Percentiles rank a stretch among this genome's conserved stretches.
phyloP scores from a whole-genome alignment of 2,329 filamentous ascomycete species.

The Paecilomyces niveus region DNA sequence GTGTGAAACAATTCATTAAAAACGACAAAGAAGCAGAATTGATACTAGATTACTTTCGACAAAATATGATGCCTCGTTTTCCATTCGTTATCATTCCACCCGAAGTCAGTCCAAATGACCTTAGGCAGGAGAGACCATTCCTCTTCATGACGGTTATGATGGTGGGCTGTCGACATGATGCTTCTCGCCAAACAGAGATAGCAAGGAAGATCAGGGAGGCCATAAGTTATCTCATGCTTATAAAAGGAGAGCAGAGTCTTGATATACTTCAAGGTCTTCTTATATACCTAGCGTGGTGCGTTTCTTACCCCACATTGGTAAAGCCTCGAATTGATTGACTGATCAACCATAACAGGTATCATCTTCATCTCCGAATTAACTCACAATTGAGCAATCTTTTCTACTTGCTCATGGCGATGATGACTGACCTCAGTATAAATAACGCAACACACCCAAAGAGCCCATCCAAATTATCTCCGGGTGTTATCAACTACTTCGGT shows the following conservation, averaged over 20 bases:
- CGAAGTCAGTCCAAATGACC: conserved; percentile 9
- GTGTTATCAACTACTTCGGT: conserved; percentile 8
- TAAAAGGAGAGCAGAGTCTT: conserved; percentile 35
- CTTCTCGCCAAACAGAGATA: conserved; percentile 9
- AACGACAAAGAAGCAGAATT: conserved; percentile 7
- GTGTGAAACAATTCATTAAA: conserved; percentile 3
- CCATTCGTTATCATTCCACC: conserved; percentile 18
- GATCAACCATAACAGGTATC: conserved; percentile 1
- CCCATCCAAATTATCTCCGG: conserved; percentile 16
- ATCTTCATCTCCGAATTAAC: conserved; percentile 5
- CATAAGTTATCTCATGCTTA: conserved; percentile 36
- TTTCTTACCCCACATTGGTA: not conserved
- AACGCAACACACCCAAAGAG: conserved; percentile 19
- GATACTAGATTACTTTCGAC: conserved; percentile 6
- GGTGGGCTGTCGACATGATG: conserved; percentile 11
- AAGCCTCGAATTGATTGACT: not conserved
- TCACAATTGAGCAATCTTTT: conserved; percentile 47
- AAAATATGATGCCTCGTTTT: conserved; percentile 15
- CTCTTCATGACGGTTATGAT: conserved; percentile 14
- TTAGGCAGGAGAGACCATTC: conserved; percentile 15
- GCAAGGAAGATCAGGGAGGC: conserved; percentile 16
- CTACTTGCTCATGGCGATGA: conserved; percentile 42
- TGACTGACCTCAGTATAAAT: conserved; percentile 42
- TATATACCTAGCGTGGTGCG: conserved; percentile 42
- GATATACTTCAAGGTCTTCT: conserved; percentile 44